These are phyloP conservation scores for Jatropha multifida DNA, from an alignment of 441 rosid genomes.

Conservation along the genomic window DNA sequence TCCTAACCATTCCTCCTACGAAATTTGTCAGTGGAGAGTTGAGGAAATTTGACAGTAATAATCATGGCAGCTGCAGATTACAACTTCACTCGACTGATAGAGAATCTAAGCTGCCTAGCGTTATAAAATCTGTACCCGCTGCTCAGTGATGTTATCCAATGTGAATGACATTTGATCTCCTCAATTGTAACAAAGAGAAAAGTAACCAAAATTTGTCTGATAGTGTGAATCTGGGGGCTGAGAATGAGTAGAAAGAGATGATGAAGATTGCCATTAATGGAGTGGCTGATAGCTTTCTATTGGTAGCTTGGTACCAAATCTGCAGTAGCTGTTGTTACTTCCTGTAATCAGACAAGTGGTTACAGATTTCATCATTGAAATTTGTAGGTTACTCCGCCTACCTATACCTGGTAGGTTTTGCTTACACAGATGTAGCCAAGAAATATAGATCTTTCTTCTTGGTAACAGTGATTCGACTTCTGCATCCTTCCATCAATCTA, in stretches of 20 bases:
- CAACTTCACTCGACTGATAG: background rate
- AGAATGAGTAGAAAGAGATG: no score
- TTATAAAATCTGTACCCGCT: background rate
- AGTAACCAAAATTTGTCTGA: background rate
- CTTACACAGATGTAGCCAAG: slow-evolving; percentile 1
- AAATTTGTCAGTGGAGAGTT: background rate
- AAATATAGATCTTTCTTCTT: no score
- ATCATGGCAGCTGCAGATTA: background rate
- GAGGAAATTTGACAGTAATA: background rate
- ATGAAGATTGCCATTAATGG: slow-evolving; percentile 9
- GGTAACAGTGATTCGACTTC: background rate
- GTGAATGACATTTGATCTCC: background rate
- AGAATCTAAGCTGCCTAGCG: background rate
- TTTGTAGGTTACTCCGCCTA: background rate
- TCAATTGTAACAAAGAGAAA: background rate
- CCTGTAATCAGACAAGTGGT: background rate
- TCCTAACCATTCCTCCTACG: no score
- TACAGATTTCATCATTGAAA: slow-evolving; percentile 5
- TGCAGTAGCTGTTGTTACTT: background rate
- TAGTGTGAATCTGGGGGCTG: background rate
- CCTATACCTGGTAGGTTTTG: slow-evolving; percentile 12
- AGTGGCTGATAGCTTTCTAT: background rate
- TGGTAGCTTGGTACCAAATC: background rate
- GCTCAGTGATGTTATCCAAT: background rate
- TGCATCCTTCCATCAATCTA: background rate